Percentiles rank a stretch among this genome's conserved stretches.
Conservation (phyloP, 306 rosid species). For the Glycyrrhiza uralensis region DNA sequence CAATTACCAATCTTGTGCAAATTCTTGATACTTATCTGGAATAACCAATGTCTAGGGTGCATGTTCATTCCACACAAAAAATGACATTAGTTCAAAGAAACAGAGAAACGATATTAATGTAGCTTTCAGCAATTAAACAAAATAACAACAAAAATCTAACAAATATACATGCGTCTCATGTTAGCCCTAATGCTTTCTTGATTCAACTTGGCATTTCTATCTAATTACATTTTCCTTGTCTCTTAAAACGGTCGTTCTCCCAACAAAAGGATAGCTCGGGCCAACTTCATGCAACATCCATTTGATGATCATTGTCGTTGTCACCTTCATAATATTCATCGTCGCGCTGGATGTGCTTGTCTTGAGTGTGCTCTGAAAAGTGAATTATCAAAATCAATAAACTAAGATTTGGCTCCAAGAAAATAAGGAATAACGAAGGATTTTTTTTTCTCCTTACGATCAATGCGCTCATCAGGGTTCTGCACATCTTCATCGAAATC, state of each 20-base stretch:
- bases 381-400: slow-evolving; percentile 17
- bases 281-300: slow-evolving; percentile 52
- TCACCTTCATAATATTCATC: slow-evolving; percentile 92
- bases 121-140: slow-evolving; percentile 9
- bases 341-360: slow-evolving; percentile 88
- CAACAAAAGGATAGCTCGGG: neutral
- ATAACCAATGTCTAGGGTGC: neutral
- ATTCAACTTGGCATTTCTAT: slow-evolving; percentile 1
- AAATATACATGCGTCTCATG: neutral
- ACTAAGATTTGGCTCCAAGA: neutral
- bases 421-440: neutral
- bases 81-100: neutral
- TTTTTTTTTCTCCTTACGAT: slow-evolving; percentile 58
- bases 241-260: neutral
- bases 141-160: neutral
- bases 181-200: neutral
- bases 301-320: slow-evolving; percentile 83
- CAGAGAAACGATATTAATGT: neutral
- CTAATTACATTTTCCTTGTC: slow-evolving; percentile 25
- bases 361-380: slow-evolving; percentile 77
- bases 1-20: neutral
- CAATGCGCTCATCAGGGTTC: slow-evolving; percentile 91
- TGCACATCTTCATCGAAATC: slow-evolving; percentile 90
- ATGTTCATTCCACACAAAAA: slow-evolving; percentile 10
- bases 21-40: neutral